Percentiles rank a stretch among this genome's conserved stretches.
phyloP scores from a whole-genome alignment of 1,284 basidiomycete genomes.

The Papiliotrema laurentii region DNA sequence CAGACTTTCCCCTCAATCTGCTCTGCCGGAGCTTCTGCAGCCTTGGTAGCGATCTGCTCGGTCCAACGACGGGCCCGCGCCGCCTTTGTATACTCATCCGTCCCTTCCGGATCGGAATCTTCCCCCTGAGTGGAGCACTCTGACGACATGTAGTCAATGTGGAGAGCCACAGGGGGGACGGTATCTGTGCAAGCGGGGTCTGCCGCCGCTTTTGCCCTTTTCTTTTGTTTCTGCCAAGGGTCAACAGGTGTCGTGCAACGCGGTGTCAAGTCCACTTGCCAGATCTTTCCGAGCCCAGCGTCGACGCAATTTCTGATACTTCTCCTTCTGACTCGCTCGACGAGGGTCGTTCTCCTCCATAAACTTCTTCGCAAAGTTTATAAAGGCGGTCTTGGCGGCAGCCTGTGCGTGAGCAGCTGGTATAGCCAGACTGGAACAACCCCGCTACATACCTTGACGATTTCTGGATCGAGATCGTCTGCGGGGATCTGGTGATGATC shows the following conservation, averaged over 20 bases:
- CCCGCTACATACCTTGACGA: conserved; percentile 8
- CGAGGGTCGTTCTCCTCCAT: conserved; percentile 34
- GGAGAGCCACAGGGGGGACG: conserved; percentile 30
- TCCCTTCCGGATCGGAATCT: conserved; percentile 17
- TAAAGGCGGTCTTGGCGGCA: conserved; percentile 36
- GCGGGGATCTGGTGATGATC: conserved; percentile 4
- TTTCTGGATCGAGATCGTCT: conserved; percentile 9
- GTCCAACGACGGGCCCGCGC: conserved; percentile 10
- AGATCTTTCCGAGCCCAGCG: conserved; percentile 49
- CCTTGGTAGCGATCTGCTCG: conserved; percentile 2
- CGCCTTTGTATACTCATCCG: not conserved
- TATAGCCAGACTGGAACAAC: too few species aligned
- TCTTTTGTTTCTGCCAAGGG: conserved; percentile 42
- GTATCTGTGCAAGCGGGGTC: conserved; percentile 19
- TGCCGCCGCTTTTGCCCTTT: conserved; percentile 31
- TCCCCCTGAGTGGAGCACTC: conserved; percentile 46
- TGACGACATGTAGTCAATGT: conserved; percentile 47
- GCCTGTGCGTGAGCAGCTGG: not conserved
- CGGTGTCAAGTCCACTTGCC: conserved; percentile 18
- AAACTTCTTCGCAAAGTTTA: conserved; percentile 42
- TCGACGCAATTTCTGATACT: conserved; percentile 39
- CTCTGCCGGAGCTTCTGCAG: conserved; percentile 10
- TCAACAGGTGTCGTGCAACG: not conserved
- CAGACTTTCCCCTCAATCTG: conserved; percentile 72
- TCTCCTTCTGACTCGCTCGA: conserved; percentile 28